Base-by-base conservation (phyloP, 805 yeast species). In the Candida ovalis region DNA sequence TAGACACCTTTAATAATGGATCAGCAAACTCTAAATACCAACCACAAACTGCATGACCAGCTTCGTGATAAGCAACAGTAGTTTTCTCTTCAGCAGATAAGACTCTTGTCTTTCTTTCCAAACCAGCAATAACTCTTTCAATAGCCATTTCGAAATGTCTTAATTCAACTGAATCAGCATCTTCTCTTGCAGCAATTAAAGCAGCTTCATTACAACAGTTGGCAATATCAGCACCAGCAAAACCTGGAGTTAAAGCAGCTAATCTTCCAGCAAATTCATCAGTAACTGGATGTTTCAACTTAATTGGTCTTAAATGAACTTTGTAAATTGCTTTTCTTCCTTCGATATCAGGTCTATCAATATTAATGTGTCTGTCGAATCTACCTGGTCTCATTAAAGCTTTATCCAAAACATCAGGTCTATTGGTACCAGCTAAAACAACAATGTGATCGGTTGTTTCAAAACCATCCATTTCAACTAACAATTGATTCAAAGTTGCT, bases 391-490 rank as follows among this genome's bases (percentile, higher is more conserved):
- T 86, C 75, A 91, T 72, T 55, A 94, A 75, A 1, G 99, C 99
- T 52, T 78, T 81, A 68, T 94, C 99, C 54, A 94, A 75, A 49
- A 92, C 89, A 64, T 94, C 99, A 3, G 96, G 85, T 62, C 98
- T 80, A 68, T 94, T 94, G 0, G 99, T 94, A 74, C 99, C 99
- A 0, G 99, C 99, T 45, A 94, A 75, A 10, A 94, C 98, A 46
- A 94, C 97, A 48, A 94, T 91, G 61, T 95, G 98, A 61, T 94
- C 98, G 15, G 86, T 73, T 25, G 86, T 80, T 21, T 84, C 85
- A 67, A 94, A 94, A 6, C 99, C 99, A 69, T 94, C 99, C 99
- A 94, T 94, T 71, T 94, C 99, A 38, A 94, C 99, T 51, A 94
- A 77, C 43, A 94, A 77, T 73, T 94, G 99, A 68, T 94, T 94